Percentiles rank a stretch among this genome's conserved stretches.
phyloP scores from a whole-genome alignment of 768 basidiomycete species.

The Tulasnella sp. region DNA sequence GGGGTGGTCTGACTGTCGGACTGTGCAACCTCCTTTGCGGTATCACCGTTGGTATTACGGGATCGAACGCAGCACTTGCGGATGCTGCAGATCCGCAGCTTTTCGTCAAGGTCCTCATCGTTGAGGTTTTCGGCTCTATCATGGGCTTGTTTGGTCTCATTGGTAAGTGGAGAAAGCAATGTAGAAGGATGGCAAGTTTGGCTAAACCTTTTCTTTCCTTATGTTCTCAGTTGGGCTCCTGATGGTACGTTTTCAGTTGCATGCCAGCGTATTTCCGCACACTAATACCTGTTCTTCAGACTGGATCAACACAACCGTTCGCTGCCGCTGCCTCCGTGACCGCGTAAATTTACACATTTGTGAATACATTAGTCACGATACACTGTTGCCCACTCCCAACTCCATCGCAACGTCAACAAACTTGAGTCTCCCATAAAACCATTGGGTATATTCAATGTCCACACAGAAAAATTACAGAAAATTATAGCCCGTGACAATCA shows the following conservation, averaged over 20 bases:
- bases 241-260: constrained; percentile 42
- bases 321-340: background rate
- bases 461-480: background rate
- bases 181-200: background rate
- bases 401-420: background rate
- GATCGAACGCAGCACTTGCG: constrained; percentile 87
- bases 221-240: constrained; percentile 56
- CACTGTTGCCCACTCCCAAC: background rate
- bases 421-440: background rate
- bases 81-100: constrained; percentile 91
- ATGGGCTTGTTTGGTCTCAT: constrained; percentile 89
- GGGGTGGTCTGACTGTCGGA: constrained; percentile 93
- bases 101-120: constrained; percentile 94
- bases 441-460: background rate
- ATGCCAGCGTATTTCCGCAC: background rate
- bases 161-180: constrained; percentile 36
- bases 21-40: constrained; percentile 92
- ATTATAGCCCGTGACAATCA: background rate
- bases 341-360: background rate
- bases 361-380: background rate
- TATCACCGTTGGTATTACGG: constrained; percentile 86
- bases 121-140: constrained; percentile 89
- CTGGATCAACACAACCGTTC: constrained; percentile 29
- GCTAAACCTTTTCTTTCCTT: background rate
- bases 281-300: constrained; percentile 17